Evolutionary conservation across 192 early-diverging fungal genomes (phyloP).

Genomic region (Lobosporangium transversale): DNA sequence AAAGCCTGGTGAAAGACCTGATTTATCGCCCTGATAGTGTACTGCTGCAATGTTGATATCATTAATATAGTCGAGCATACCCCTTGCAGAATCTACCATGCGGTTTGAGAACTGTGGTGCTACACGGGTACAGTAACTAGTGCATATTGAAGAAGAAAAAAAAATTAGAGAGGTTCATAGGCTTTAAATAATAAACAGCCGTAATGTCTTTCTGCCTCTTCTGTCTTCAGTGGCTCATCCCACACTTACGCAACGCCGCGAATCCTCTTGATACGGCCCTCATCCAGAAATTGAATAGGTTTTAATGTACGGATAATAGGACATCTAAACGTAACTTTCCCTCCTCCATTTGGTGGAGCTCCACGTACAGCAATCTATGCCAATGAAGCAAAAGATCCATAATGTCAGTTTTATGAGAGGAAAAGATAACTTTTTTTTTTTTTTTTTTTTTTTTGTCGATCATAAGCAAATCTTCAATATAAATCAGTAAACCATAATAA

Average conservation of each 20-base stretch:
- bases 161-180: not conserved
- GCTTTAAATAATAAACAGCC: no score
- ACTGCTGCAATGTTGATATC: constrained; percentile 99
- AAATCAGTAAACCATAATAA: no score
- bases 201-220: no score
- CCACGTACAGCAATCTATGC: constrained; percentile 87
- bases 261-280: constrained; percentile 90
- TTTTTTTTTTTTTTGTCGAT: no score
- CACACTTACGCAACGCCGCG: constrained; percentile 93
- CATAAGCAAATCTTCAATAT: no score
- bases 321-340: constrained; percentile 88
- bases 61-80: constrained; percentile 93
- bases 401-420: no score
- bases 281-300: constrained; percentile 84
- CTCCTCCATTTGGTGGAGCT: constrained; percentile 91
- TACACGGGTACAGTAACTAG: constrained; percentile 80
- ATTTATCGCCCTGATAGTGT: constrained; percentile 95
- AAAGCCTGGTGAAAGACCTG: constrained; percentile 93
- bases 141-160: not conserved
- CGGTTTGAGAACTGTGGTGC: constrained; percentile 96
- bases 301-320: constrained; percentile 82
- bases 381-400: not conserved
- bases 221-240: no score
- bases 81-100: constrained; percentile 86
- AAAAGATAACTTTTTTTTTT: no score